Evolutionary conservation across 176 grass and related monocot species (phyloP), one percentile per base, ranked within the genome.

Genomic region (Triticum turgidum): DNA sequence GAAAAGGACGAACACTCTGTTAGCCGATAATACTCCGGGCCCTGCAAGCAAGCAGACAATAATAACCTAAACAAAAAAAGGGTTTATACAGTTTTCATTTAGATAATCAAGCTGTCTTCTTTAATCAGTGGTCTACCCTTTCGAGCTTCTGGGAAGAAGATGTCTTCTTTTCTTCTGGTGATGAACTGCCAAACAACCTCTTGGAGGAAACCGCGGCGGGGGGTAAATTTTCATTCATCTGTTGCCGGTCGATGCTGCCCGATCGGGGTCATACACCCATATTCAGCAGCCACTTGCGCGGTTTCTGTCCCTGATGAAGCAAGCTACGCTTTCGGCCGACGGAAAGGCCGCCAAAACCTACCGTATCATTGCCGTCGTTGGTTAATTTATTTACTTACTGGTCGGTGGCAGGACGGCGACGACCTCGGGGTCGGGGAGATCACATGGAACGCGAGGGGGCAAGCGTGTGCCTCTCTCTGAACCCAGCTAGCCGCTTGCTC

Each of bases 261-360:
- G 52, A 58, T 58, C 17, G 18, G 52, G 52, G 17, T 58, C 52
- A 58, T 58, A 6, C 2, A 58, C 52, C 6, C 52, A 58, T 7
- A 58, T 58, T 58, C 52, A 58, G 3, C 52, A 58, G 17, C 52
- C 52, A 58, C 52, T 58, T 58, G 52, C 52, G 15, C 17, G 20
- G 2, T 3, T 58, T 58, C 17, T 20, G 17, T 7, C 6, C 54
- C 18, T 58, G 18, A 58, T 58, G 54, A 21, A 58, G 62, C 1
- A 38, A 32, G 67, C 32, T 4, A 35, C 27, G 27, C 14, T 66
- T 66, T 30, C 13, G 64, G 0, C 1, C 64, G 27, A 66, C 2
- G 25, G 64, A 66, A 32, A 88, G 70, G 70, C 39, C 70, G 13
- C 24, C 72, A 76, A 76, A 76, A 30, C 73, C 44, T 76, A 24